Evolutionary conservation across 2,329 filamentous ascomycete genomes (phyloP).

Genomic region (Teratosphaeria destructans): DNA sequence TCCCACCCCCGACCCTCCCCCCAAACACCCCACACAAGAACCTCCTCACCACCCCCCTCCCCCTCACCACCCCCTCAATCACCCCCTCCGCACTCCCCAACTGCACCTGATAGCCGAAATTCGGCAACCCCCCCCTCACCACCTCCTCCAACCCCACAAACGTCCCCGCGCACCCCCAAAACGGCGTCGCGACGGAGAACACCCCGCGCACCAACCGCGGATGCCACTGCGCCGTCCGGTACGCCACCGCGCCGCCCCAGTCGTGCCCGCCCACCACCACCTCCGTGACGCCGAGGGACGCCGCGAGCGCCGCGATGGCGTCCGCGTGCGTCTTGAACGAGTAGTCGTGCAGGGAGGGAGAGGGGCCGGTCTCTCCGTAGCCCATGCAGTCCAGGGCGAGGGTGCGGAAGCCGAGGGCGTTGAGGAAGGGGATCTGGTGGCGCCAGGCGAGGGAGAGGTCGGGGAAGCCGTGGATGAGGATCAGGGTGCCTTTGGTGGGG

Average conservation of each 20-base stretch:
- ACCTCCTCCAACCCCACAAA: constrained; percentile 51
- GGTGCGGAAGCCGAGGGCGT: constrained; percentile 63
- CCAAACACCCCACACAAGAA: constrained; percentile 67
- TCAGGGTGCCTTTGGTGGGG: constrained; percentile 40
- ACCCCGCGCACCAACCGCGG: constrained; percentile 62
- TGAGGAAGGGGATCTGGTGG: constrained; percentile 70
- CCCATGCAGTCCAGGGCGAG: constrained; percentile 80
- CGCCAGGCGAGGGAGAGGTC: constrained; percentile 81
- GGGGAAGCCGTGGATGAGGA: constrained; percentile 67
- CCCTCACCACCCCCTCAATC: constrained; percentile 45
- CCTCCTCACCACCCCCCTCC: constrained; percentile 49
- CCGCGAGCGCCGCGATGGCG: constrained; percentile 64
- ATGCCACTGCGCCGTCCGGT: constrained; percentile 63
- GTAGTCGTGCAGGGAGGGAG: constrained; percentile 45
- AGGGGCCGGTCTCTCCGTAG: constrained; percentile 56
- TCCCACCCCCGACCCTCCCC: constrained; percentile 46
- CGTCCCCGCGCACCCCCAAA: constrained; percentile 41
- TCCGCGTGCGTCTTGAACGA: constrained; percentile 60
- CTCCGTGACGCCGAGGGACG: constrained; percentile 41
- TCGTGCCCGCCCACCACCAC: constrained; percentile 87
- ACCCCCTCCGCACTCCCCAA: constrained; percentile 38
- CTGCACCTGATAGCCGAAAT: constrained; percentile 78
- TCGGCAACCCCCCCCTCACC: constrained; percentile 48
- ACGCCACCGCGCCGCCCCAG: constrained; percentile 73
- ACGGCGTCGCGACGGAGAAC: constrained; percentile 76